Evolutionary conservation across 148 eudicot species (phyloP).

Genomic region (Spergularia bocconei): DNA sequence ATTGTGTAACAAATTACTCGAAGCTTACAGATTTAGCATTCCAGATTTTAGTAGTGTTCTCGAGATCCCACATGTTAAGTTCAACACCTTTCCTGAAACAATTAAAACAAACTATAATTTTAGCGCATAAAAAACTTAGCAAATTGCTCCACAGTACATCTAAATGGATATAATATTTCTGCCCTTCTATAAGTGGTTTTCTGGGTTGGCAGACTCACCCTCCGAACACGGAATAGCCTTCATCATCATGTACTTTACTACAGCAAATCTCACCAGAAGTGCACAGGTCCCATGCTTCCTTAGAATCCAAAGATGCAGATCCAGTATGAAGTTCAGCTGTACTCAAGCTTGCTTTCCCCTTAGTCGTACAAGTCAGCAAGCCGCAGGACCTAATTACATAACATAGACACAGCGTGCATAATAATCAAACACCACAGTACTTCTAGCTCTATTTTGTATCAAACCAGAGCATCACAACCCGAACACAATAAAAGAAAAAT

Average conservation of each 20-base stretch:
- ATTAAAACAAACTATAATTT: too few species aligned
- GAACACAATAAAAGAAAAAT: not conserved
- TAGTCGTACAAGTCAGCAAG: conserved; percentile 70
- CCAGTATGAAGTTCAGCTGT: conserved; percentile 33
- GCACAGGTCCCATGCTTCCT: conserved; percentile 59
- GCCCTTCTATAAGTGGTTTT: too few species aligned
- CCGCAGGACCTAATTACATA: conserved; percentile 53
- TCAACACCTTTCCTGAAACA: conserved; percentile 84
- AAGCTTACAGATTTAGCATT: conserved; percentile 78
- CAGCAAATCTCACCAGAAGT: conserved; percentile 52
- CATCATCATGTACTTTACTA: conserved; percentile 62
- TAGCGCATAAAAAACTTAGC: too few species aligned
- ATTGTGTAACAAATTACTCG: not conserved
- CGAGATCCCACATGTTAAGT: conserved; percentile 88
- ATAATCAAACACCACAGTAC: not conserved
- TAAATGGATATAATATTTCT: not conserved
- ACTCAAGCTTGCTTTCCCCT: conserved; percentile 64
- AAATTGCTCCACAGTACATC: not conserved
- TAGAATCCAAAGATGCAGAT: conserved; percentile 11
- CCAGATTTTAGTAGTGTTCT: conserved; percentile 60
- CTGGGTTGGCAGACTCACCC: conserved; percentile 41
- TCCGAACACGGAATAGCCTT: conserved; percentile 76
- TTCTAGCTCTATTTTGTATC: not conserved
- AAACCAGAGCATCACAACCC: not conserved
- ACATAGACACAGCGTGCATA: not conserved